Base-by-base conservation (phyloP, 78 protist genomes). In the Dictyostelium capitatum region DNA sequence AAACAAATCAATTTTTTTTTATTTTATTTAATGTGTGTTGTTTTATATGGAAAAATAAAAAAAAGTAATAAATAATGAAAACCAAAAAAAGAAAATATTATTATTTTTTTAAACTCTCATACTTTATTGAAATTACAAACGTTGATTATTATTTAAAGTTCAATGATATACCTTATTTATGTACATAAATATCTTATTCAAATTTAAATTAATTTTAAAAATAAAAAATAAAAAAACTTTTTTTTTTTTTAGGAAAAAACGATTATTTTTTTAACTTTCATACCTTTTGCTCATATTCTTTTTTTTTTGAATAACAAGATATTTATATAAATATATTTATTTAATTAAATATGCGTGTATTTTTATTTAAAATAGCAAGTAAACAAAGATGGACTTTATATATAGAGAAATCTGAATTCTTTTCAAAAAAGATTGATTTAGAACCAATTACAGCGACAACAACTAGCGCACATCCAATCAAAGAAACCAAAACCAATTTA, bases 341-440 rank as follows among this genome's bases (percentile, higher is more conserved):
- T 62, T n/a, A n/a, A 62, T 37, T 37, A 37, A 37, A 37, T 37
- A 83, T 83, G 91, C 77, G 91, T 53, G 91, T 83, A 54, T 83
- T 73, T 83, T 78, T 83, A 32, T 28, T 83, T 23, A 73, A 54
- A 37, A 12, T 83, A 4, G 23, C 91, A 14, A 19, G 32, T 11
- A 83, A 56, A 83, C 70, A 62, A 62, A 73, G 92, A 85, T 85
- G 92, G 92, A 85, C 92, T 19, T 6, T 85, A 4, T 85, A 85
- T 62, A 57, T 57, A 5, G 92, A 85, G 23, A 85, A 85, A 57
- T 56, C 92, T 46, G 92, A 85, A 67, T 85, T 54, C 20, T 79
- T 57, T 23, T 37, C 43, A 6, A 79, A 57, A 12, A 25, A 30
- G 41, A 9, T 57, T 11, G 69, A 53, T 20, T 57, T 79, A 1